These are phyloP conservation scores for Trichoderma gamsii DNA, from an alignment of 495 filamentous ascomycete species.

Conservation along the genomic window DNA sequence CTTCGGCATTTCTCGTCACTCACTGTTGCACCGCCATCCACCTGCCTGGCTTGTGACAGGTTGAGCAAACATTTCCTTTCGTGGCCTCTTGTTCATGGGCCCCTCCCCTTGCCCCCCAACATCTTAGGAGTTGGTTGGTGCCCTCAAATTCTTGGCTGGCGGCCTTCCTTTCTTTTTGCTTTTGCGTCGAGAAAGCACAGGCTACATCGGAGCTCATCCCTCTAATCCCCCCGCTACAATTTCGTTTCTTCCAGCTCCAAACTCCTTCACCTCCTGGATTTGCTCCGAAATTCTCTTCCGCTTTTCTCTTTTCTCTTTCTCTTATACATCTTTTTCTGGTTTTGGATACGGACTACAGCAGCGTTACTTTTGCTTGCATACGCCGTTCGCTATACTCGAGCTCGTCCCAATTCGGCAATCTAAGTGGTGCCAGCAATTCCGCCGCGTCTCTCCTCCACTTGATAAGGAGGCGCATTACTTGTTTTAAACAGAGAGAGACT, in stretches of 20 bases:
- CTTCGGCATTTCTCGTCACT: conserved; percentile 10
- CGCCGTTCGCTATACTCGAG: neutral
- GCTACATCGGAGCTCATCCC: neutral
- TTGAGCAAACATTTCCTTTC: conserved; percentile 14
- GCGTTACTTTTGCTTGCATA: neutral
- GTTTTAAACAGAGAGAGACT: neutral
- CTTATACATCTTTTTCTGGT: neutral
- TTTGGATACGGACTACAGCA: neutral
- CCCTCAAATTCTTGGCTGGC: neutral
- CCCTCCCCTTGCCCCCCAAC: neutral
- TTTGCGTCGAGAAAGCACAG: neutral
- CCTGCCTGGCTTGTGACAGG: conserved; percentile 12
- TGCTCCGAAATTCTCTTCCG: neutral
- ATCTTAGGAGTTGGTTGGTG: neutral
- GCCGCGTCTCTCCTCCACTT: neutral
- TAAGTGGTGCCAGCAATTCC: neutral
- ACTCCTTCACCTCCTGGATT: neutral
- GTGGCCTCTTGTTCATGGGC: conserved; percentile 3
- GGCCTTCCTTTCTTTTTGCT: neutral
- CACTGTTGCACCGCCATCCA: conserved; percentile 12
- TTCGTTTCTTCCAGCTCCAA: neutral
- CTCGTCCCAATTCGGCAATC: neutral
- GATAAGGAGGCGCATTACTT: neutral
- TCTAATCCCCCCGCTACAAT: neutral
- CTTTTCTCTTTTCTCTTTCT: neutral